Base-by-base conservation (phyloP, 129 eudicot genomes). In the Mikania micrantha region DNA sequence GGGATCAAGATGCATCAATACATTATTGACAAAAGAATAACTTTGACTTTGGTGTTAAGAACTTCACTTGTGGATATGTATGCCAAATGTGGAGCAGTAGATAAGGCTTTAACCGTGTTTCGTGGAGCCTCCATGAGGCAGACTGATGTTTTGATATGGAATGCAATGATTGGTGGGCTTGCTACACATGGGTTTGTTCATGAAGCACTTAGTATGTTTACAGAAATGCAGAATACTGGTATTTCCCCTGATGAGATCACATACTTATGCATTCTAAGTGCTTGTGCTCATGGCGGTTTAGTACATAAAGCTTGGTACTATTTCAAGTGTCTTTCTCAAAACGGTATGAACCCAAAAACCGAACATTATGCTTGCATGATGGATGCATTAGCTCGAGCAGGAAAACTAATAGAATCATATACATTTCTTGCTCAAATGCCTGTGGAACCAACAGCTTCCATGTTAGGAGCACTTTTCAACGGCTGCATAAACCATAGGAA, bases 281-380 rank as follows among this genome's bases (percentile, higher is more conserved):
- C 98, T 32, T 93, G 98, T 81, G 96, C 92, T 57, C 98, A 93
- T 81, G 85, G 92, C 24, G 96, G 96, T 8, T 72, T 88, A 53
- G 90, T 93, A 28, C 76, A 79, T 47, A 82, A 93, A 79, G 96
- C 96, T 13, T 84, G 95, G 92, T 24, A 61, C 59, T 86, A 74
- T 72, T 89, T 93, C 48, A 79, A 82, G 49, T 60, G 56, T 61
- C 80, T 93, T 49, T 20, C 35, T 38, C 63, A 52, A 38, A 65
- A 79, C n/a, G 80, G 83, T 3, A 61, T 85, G 80, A 79, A 64
- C 54, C 86, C 90, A 13, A 93, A 82, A 69, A 56, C 58, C 17
- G 95, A 93, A 76, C 98, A 88, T 62, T 93, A 82, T 65, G 98
- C 98, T 32, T 88, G 98, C 64, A 86, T 93, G 96, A 79, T 93